Conservation (phyloP, 805 yeast species). For the Metschnikowia santaceciliae region DNA sequence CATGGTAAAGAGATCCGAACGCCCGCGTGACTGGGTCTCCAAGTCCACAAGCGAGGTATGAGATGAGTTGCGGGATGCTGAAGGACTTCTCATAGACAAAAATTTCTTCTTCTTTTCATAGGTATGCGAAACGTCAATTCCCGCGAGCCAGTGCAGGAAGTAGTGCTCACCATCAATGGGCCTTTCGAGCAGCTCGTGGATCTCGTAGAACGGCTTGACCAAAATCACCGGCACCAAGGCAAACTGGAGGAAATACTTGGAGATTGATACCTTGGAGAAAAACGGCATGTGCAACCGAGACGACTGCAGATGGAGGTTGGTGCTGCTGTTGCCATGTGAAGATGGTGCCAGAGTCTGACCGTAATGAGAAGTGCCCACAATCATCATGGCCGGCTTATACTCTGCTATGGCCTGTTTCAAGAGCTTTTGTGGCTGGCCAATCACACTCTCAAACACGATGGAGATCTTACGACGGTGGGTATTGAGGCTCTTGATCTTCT, state of each 20-base stretch:
- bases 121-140: slow-evolving; percentile 21
- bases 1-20: slow-evolving; percentile 2
- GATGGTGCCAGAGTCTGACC: slow-evolving; percentile 12
- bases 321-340: slow-evolving; percentile 1
- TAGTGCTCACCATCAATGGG: slow-evolving; percentile 35
- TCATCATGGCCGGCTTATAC: slow-evolving; percentile 44
- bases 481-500: slow-evolving; percentile 32
- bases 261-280: slow-evolving; percentile 32
- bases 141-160: slow-evolving; percentile 32
- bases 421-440: slow-evolving; percentile 39
- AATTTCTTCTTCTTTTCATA: slow-evolving; percentile 17
- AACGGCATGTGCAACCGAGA: slow-evolving; percentile 21
- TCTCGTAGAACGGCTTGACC: slow-evolving; percentile 37
- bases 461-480: slow-evolving; percentile 33
- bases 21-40: slow-evolving; percentile 8
- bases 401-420: slow-evolving; percentile 39
- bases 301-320: slow-evolving; percentile 1
- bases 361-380: slow-evolving; percentile 39
- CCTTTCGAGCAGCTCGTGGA: slow-evolving; percentile 24
- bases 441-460: slow-evolving; percentile 37
- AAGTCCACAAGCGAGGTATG: slow-evolving; percentile 12
- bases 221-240: slow-evolving; percentile 44
- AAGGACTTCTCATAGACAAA: slow-evolving; percentile 13
- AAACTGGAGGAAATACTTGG: slow-evolving; percentile 39
- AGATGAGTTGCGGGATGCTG: slow-evolving; percentile 14